Evolutionary conservation across 306 rosid species (phyloP), one percentile per base, ranked within the genome.

Genomic region (Mimosa bimucronata): DNA sequence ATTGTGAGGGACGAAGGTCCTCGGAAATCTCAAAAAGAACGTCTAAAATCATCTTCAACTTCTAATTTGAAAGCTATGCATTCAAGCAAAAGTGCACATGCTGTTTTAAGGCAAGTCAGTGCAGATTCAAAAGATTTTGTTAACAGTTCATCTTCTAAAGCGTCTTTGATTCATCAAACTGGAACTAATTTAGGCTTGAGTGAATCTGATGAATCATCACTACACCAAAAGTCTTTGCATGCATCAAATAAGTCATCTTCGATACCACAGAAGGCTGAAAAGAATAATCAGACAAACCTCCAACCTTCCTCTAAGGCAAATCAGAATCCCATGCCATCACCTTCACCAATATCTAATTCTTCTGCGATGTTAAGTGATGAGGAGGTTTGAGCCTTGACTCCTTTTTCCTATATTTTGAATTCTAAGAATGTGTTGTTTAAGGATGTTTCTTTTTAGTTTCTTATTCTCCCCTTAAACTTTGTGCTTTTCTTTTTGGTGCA

Each of bases 301-400:
- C 87, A 80, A 66, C 60, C 82, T 82, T 85, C 95, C 82, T 87
- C 93, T 15, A 95, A 90, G 92, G 80, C 65, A 84, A 90, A 81
- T 78, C 99, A 95, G 83, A 89, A 75, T 77, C 91, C 87, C 48
- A 80, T 78, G 46, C 80, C 87, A 16, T 82, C 57, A 44, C 74
- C 74, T 25, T 44, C 74, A 14, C 74, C 74, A 44, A 44, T 52
- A 42, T 73, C 94, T 80, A 92, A 89, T 88, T 77, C 89, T 70
- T 79, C 88, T 73, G 90, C 97, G 40, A 83, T 79, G 82, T 89
- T 95, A 55, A 95, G 94, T 78, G 99, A 95, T 72, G 98, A 95
- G 87, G 99, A 95, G 94, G 99, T 95, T 21, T 85, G 89, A 75
- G 44, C 73, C 71, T 81, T 62, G 61, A 25, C 40, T 81, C 81